Evolutionary conservation across 2,329 filamentous ascomycete species (phyloP), one percentile per base, ranked within the genome.

Genomic region (Cordyceps militaris): DNA sequence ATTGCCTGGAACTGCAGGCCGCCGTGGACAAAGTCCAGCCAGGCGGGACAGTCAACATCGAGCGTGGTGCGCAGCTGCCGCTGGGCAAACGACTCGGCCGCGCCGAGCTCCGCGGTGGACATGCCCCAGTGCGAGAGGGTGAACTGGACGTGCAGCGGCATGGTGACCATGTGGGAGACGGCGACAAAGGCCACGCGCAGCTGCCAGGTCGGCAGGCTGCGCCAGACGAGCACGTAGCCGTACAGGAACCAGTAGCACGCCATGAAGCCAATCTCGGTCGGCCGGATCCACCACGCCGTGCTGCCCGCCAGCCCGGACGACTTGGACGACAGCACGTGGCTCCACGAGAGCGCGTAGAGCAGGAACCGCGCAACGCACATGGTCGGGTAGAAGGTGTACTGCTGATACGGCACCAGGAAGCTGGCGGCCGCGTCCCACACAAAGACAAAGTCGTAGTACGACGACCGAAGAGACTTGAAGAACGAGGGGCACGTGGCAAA

Each of bases 91-190:
- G 83, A 86, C 66, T 89, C 86, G 56, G 76, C 73, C 48, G 81
- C 78, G 59, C 84, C 84, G 2, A 87, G 75, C 61, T 88, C 82
- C 0, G 81, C 73, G 2, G 83, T 87, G 24, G 82, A 83, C 85
- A 88, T 89, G 60, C 82, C 86, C 76, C 86, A 89, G 71, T 89
- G 86, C 1, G 81, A 85, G 9, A 89, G 79, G 0, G 85, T 88
- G 68, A 89, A 88, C 64, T 89, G 86, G 2, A 88, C 77, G 66
- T 89, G 86, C 23, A 89, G 76, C 0, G 85, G 84, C 76, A 85
- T 83, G 30, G 85, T 86, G 66, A 85, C 70, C 48, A 84, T 77
- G 69, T 89, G 85, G 28, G 79, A 83, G 56, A 88, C 73, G 42
- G 88, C 70, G 2, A 88, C 78, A 63, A 86, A 89, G 51, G 73